phyloP scores from a whole-genome alignment of 257 asterid genomes.

The Haberlea rhodopensis region DNA sequence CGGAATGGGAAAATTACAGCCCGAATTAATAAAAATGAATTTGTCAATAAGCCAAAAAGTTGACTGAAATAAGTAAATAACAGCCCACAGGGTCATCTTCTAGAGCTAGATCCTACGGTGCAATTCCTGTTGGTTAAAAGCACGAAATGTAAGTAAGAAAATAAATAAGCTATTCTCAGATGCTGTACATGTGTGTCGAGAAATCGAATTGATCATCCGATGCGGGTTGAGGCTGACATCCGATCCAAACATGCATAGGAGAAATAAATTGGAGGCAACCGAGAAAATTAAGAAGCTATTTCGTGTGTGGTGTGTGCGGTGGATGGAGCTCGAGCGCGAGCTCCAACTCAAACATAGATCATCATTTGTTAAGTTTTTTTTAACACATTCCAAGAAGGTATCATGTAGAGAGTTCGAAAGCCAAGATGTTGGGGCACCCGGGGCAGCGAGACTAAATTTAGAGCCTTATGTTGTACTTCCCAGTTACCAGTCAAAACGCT shows the following conservation, averaged over 20 bases:
- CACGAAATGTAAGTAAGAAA: background rate
- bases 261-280: too few species aligned
- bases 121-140: conserved; percentile 15
- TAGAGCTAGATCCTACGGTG: conserved; percentile 33
- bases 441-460: background rate
- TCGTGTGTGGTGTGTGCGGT: too few species aligned
- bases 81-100: conserved; percentile 28
- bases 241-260: too few species aligned
- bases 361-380: background rate
- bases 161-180: conserved; percentile 4
- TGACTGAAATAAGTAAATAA: background rate
- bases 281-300: too few species aligned
- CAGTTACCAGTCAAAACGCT: conserved; percentile 36
- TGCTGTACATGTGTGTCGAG: background rate
- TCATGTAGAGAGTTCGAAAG: background rate
- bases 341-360: background rate
- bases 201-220: background rate
- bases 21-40: background rate
- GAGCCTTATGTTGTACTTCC: conserved; percentile 31
- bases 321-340: too few species aligned
- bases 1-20: conserved; percentile 17
- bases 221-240: background rate
- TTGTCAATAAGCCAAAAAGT: background rate
- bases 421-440: background rate
- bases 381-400: background rate